Conservation (phyloP, 768 basidiomycete genomes). For the Grammothele lineata region DNA sequence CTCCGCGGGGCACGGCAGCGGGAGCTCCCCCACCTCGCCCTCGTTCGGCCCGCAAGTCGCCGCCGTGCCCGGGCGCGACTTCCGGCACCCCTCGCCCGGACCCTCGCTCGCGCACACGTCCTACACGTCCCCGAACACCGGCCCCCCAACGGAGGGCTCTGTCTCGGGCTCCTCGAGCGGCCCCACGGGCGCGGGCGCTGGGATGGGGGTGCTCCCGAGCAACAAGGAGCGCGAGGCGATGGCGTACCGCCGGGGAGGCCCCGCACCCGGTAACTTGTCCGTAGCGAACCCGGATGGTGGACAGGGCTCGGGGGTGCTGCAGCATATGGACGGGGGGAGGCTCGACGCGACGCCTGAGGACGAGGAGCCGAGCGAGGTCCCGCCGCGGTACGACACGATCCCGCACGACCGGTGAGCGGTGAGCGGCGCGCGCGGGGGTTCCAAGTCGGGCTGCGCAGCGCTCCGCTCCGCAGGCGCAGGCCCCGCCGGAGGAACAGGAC, state of each 20-base stretch:
- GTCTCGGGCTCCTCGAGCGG: constrained; percentile 6
- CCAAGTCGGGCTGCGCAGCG: too few species aligned
- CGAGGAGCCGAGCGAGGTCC: constrained; percentile 22
- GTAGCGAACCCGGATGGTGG: constrained; percentile 22
- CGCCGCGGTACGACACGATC: constrained; percentile 30
- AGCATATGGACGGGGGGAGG: constrained; percentile 28
- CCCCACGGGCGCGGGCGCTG: too few species aligned
- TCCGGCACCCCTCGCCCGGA: constrained; percentile 23
- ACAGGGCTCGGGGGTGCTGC: constrained; percentile 19
- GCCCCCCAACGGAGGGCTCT: too few species aligned
- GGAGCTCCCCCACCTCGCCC: constrained; percentile 5
- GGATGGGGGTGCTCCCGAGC: constrained; percentile 19
- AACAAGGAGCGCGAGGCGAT: constrained; percentile 29
- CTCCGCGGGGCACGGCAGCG: neutral
- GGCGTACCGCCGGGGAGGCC: constrained; percentile 11
- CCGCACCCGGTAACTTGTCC: constrained; percentile 12
- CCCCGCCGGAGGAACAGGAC: too few species aligned
- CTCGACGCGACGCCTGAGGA: constrained; percentile 16
- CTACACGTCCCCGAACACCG: neutral
- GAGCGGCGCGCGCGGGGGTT: too few species aligned
- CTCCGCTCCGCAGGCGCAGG: too few species aligned
- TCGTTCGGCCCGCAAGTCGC: constrained; percentile 7
- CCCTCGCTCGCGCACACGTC: constrained; percentile 20
- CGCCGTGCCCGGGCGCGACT: constrained; percentile 13
- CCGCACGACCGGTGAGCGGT: constrained; percentile 12